Conservation (phyloP, 768 basidiomycete genomes). For the Suillus hirtellus region DNA sequence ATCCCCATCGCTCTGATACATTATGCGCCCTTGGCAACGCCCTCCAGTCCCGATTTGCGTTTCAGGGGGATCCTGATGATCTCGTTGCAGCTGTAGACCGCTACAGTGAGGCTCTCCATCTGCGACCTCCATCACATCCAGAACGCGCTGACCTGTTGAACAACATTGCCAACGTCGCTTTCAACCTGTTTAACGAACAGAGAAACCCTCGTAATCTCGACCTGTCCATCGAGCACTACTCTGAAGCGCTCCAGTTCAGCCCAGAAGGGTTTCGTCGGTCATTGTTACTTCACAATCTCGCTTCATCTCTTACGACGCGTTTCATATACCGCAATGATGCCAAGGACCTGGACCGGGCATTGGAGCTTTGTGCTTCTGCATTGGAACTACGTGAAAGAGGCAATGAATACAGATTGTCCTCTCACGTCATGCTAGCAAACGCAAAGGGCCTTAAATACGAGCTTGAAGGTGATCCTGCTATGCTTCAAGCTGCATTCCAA, state of each 20-base stretch:
- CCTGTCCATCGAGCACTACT: conserved; percentile 25
- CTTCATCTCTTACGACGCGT: conserved; percentile 18
- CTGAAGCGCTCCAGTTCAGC: conserved; percentile 25
- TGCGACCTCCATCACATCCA: conserved; percentile 12
- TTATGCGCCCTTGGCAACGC: conserved; percentile 25
- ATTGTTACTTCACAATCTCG: conserved; percentile 16
- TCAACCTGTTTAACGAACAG: conserved; percentile 25
- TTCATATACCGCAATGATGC: conserved; percentile 20
- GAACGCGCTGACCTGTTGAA: conserved; percentile 8
- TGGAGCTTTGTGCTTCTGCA: conserved; percentile 21
- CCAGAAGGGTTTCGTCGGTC: conserved; percentile 9
- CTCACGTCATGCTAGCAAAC: background rate
- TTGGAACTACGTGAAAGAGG: conserved; percentile 22
- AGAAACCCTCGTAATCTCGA: conserved; percentile 26
- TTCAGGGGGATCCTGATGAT: conserved; percentile 6
- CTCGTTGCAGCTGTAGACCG: conserved; percentile 3
- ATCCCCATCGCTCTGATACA: conserved; percentile 11
- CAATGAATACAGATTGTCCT: conserved; percentile 17
- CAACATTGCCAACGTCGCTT: conserved; percentile 22
- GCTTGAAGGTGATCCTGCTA: conserved; percentile 16
- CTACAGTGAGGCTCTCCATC: conserved; percentile 11
- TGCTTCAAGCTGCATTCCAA: conserved; percentile 28
- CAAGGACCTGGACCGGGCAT: conserved; percentile 28
- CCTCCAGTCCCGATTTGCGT: background rate
- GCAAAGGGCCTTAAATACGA: background rate